Evolutionary conservation across 108 stramenopile genomes (phyloP), one percentile per base, ranked within the genome.

Genomic region (Mayamaea pseudoterrestris): DNA sequence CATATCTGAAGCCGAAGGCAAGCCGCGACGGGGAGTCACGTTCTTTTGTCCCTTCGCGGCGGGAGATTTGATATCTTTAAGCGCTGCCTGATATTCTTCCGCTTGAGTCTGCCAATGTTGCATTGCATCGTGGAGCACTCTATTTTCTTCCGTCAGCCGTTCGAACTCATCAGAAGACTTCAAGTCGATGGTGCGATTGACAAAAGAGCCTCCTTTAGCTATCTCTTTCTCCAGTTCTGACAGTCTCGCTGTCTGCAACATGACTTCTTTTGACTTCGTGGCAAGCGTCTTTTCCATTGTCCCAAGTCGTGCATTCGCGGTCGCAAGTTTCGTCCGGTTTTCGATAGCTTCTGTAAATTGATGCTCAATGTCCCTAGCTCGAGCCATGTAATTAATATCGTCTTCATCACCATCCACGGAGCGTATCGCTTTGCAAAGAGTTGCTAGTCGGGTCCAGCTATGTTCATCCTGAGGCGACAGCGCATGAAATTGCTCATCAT

Each of bases 41-140:
- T 31, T 29, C 3, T 20, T 14, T 14, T 20, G 18, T 5, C 37
- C 8, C 55, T 17, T 39, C 50, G 24, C 64, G 41, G 13, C 44
- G 36, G 42, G 65, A 43, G 76, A 77, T 50, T 80, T 84, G 34
- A 83, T 43, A 12, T 53, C 49, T 12, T 74, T 53, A 41, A 90
- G 75, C 51, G 84, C 80, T 42, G 51, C 74, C 64, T 84, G 80
- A 41, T 90, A 90, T 47, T 84, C 87, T 16, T 81, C 80, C 2
- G 79, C 75, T 58, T 90, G 82, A 2, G 60, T 49, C 42, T 90
- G 80, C 53, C 77, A 51, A 22, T 82, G 80, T 43, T 84, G 80
- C 72, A 90, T 67, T 24, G 87, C 87, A 57, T 90, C 82, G 26
- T 52, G 23, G 49, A 66, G 45, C 37, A 77, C 61, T 3, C 71